Evolutionary conservation across 108 stramenopile species (phyloP).

Genomic region (Ochromonas danica): DNA sequence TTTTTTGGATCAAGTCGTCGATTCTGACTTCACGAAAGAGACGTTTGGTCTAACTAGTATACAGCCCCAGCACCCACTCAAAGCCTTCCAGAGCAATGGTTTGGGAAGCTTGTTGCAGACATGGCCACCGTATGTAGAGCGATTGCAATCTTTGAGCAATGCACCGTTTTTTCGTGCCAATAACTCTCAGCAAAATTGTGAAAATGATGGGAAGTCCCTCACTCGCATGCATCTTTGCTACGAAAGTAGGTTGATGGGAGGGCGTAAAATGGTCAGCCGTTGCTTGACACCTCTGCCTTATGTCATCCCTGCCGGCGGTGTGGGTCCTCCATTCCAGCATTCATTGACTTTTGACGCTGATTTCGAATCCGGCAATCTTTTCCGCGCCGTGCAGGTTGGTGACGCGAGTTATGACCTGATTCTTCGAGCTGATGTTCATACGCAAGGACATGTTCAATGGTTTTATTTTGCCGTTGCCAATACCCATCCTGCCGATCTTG

Average conservation of each 20-base stretch:
- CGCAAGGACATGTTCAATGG: slow-evolving; percentile 57
- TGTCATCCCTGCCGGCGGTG: slow-evolving; percentile 3
- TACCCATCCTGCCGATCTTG: slow-evolving; percentile 44
- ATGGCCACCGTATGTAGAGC: neutral
- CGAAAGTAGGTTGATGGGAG: neutral
- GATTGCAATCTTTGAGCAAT: too few relatives aligned
- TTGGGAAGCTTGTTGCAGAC: neutral
- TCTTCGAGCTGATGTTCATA: slow-evolving; percentile 61
- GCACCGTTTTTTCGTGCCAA: too few relatives aligned
- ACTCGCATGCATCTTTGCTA: slow-evolving; percentile 33
- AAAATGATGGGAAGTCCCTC: too few relatives aligned
- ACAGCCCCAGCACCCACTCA: too few relatives aligned
- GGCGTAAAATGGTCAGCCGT: neutral
- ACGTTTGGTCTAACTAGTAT: too few relatives aligned
- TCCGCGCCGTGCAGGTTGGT: slow-evolving; percentile 42
- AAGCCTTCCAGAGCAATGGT: too few relatives aligned
- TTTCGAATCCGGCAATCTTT: slow-evolving; percentile 60
- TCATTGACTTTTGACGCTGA: slow-evolving; percentile 55
- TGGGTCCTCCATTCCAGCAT: slow-evolving; percentile 42
- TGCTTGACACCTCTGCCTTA: slow-evolving; percentile 24
- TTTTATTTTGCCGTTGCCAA: slow-evolving; percentile 64
- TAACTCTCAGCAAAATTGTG: too few relatives aligned
- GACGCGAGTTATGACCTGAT: slow-evolving; percentile 58
- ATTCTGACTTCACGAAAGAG: too few relatives aligned
- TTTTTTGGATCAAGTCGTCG: too few relatives aligned